Conservation (phyloP, 306 rosid genomes). For the Mucuna pruriens region DNA sequence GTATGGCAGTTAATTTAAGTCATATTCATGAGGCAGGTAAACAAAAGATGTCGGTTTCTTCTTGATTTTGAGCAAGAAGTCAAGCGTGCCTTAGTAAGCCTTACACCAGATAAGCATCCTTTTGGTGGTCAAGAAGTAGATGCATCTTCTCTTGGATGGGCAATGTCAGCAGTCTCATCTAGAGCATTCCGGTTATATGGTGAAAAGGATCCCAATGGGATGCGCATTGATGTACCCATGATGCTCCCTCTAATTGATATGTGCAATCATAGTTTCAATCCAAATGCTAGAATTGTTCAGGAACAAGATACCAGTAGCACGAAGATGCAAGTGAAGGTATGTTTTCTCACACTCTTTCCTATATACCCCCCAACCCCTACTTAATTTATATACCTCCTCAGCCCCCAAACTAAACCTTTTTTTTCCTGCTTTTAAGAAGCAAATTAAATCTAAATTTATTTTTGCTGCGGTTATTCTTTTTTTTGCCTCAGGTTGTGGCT, state of each 20-base stretch:
- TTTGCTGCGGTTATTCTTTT: constrained; percentile 35
- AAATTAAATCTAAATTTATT: constrained; percentile 17
- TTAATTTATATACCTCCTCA: no score
- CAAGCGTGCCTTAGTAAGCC: constrained; percentile 52
- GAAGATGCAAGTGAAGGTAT: constrained; percentile 76
- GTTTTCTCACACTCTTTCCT: constrained; percentile 19
- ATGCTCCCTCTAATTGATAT: constrained; percentile 97
- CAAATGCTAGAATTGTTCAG: constrained; percentile 83
- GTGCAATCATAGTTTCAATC: constrained; percentile 95
- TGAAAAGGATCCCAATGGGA: constrained; percentile 60
- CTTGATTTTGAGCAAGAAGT: constrained; percentile 85
- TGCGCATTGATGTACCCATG: constrained; percentile 62
- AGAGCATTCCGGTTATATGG: constrained; percentile 87
- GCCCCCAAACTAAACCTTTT: no score
- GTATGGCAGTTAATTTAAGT: constrained; percentile 28
- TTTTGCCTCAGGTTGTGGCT: constrained; percentile 80
- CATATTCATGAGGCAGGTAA: constrained; percentile 65
- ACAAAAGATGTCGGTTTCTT: constrained; percentile 95
- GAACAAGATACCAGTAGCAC: constrained; percentile 59
- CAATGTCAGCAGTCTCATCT: constrained; percentile 94
- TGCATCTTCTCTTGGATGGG: constrained; percentile 98
- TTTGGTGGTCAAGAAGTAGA: constrained; percentile 80
- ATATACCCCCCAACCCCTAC: background rate
- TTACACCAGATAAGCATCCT: constrained; percentile 70
- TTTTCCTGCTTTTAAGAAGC: background rate